Evolutionary conservation across 768 basidiomycete species (phyloP).

Genomic region (Glaciozyma antarctica): DNA sequence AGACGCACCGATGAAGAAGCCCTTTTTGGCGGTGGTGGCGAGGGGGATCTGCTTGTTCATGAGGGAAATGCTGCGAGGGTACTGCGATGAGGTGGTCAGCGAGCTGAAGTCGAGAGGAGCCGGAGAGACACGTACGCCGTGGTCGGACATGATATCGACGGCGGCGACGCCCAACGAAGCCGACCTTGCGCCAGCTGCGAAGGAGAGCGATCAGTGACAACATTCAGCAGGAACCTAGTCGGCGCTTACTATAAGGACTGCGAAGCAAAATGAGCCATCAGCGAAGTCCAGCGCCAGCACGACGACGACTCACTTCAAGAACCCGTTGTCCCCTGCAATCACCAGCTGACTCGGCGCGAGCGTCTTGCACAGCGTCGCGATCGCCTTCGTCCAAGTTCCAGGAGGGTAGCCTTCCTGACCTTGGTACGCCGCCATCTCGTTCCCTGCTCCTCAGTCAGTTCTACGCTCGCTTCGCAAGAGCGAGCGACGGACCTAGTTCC

Average conservation of each 20-base stretch:
- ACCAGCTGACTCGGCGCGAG: conserved; percentile 11
- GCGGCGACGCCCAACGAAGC: not conserved
- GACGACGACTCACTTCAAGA: conserved; percentile 14
- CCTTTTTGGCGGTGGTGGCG: not conserved
- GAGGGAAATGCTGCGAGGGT: conserved; percentile 2
- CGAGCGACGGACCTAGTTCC: conserved; percentile 28
- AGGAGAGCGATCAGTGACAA: not conserved
- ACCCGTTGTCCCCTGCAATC: conserved; percentile 23
- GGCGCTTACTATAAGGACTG: too few species aligned
- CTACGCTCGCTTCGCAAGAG: conserved; percentile 4
- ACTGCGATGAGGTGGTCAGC: not conserved
- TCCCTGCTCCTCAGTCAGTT: conserved; percentile 18
- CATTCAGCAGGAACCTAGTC: not conserved
- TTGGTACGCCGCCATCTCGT: conserved; percentile 32
- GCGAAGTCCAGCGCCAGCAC: too few species aligned
- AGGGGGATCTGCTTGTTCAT: not conserved
- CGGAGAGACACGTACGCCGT: not conserved
- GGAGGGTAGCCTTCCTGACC: conserved; percentile 30
- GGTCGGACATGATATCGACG: conserved; percentile 5
- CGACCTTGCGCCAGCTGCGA: not conserved
- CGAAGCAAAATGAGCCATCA: not conserved
- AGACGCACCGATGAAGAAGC: not conserved
- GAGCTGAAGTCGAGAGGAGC: too few species aligned
- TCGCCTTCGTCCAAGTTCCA: not conserved
- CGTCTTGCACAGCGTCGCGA: not conserved